phyloP scores from a whole-genome alignment of 441 rosid species.

The Euphorbia celastroides region DNA sequence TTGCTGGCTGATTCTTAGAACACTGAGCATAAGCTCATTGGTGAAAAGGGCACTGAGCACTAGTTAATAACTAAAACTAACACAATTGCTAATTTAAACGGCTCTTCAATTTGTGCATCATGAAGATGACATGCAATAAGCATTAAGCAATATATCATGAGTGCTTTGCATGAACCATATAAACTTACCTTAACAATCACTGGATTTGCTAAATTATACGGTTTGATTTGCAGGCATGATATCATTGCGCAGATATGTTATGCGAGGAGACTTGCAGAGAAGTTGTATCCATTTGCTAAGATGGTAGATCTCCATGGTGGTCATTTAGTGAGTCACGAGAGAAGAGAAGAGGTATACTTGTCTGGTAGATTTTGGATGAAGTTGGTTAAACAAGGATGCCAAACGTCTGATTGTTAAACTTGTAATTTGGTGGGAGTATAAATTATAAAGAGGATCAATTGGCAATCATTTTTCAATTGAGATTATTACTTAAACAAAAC shows the following conservation, averaged over 20 bases:
- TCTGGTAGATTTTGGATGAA: background rate
- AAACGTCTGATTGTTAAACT: conserved; percentile 2
- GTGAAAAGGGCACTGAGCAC: background rate
- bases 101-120: background rate
- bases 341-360: conserved; percentile 70
- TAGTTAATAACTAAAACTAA: background rate
- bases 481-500: background rate
- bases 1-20: background rate
- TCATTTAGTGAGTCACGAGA: conserved; percentile 95
- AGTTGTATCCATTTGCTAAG: conserved; percentile 72
- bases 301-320: conserved; percentile 98
- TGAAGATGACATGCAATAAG: too few relatives aligned
- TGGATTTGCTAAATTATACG: background rate
- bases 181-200: background rate
- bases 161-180: background rate
- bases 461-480: background rate
- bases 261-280: conserved; percentile 81
- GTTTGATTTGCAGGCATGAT: conserved; percentile 54
- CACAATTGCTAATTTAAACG: background rate
- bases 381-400: background rate
- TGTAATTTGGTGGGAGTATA: background rate
- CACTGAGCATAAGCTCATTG: background rate
- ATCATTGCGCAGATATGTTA: conserved; percentile 83
- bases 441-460: background rate
- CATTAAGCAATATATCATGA: background rate